A percentile compares a stretch with the other conserved stretches of the same genome.
These are phyloP conservation scores for Crithidia bombi DNA, from an alignment of 208 protist species.

Conservation along the genomic window DNA sequence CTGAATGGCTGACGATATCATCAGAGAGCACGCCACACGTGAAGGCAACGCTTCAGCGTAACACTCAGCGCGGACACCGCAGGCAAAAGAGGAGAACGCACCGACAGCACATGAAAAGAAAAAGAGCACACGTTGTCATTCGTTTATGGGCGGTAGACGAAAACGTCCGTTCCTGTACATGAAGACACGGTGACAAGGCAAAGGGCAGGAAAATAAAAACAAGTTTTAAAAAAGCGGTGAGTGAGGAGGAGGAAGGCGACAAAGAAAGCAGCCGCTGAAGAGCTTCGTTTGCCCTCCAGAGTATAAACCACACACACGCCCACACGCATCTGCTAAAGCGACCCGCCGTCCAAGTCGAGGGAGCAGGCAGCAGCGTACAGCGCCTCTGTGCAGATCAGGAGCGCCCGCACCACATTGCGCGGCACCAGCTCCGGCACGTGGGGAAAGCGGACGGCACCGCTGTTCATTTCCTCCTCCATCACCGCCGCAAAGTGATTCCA, in stretches of 20 bases:
- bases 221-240: not conserved
- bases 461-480: conserved; percentile 36
- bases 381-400: conserved; percentile 43
- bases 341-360: conserved; percentile 67
- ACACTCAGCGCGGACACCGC: too few relatives aligned
- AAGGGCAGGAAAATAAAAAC: not conserved
- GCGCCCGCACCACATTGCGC: conserved; percentile 34
- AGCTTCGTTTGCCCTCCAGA: too few relatives aligned
- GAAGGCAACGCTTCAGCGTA: too few relatives aligned
- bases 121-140: conserved; percentile 4
- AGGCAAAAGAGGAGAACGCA: too few relatives aligned
- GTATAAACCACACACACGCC: not conserved
- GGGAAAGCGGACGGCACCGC: conserved; percentile 32
- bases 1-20: too few relatives aligned
- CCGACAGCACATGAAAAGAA: conserved; percentile 1
- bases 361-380: conserved; percentile 54
- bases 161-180: not conserved
- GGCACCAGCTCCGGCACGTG: conserved; percentile 39
- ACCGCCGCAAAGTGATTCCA: conserved; percentile 65
- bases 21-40: too few relatives aligned
- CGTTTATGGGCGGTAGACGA: not conserved
- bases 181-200: conserved; percentile 1
- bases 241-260: not conserved
- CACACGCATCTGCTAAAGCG: not conserved
- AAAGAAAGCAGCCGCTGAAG: too few relatives aligned